Evolutionary conservation across 2,329 filamentous ascomycete genomes (phyloP).

Genomic region (Nectriaceae sp.): DNA sequence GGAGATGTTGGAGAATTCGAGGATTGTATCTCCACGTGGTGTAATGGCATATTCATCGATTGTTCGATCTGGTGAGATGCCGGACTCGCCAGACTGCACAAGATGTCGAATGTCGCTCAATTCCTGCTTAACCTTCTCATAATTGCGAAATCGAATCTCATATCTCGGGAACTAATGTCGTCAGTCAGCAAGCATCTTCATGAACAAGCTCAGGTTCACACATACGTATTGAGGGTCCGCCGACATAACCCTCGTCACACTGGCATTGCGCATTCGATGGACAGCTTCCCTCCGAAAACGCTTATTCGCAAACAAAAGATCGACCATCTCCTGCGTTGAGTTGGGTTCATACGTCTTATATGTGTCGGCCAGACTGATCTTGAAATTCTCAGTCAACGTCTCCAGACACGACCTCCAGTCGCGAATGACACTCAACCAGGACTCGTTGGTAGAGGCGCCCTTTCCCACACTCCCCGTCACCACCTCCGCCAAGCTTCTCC

Average conservation of each 20-base stretch:
- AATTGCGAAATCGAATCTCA: constrained; percentile 50
- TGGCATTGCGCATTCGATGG: constrained; percentile 47
- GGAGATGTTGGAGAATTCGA: constrained; percentile 51
- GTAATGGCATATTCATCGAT: constrained; percentile 47
- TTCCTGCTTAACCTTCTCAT: constrained; percentile 46
- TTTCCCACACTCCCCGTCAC: constrained; percentile 27
- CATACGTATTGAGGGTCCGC: constrained; percentile 46
- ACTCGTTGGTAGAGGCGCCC: constrained; percentile 29
- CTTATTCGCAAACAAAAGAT: constrained; percentile 45
- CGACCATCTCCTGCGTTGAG: constrained; percentile 44
- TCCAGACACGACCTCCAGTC: constrained; percentile 49
- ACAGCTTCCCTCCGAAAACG: constrained; percentile 45
- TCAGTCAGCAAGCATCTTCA: constrained; percentile 8
- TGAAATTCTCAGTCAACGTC: constrained; percentile 42
- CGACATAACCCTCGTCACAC: constrained; percentile 44
- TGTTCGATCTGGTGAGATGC: constrained; percentile 39
- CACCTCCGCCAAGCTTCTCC: constrained; percentile 36
- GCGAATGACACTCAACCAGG: constrained; percentile 41
- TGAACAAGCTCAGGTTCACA: neutral
- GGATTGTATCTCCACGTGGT: constrained; percentile 48
- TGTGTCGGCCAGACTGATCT: constrained; percentile 43
- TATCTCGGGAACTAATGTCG: constrained; percentile 43
- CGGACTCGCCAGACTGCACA: constrained; percentile 42
- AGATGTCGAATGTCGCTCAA: constrained; percentile 42
- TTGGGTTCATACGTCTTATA: constrained; percentile 49